phyloP scores from a whole-genome alignment of 768 basidiomycete species.

The Termitomyces sp. region DNA sequence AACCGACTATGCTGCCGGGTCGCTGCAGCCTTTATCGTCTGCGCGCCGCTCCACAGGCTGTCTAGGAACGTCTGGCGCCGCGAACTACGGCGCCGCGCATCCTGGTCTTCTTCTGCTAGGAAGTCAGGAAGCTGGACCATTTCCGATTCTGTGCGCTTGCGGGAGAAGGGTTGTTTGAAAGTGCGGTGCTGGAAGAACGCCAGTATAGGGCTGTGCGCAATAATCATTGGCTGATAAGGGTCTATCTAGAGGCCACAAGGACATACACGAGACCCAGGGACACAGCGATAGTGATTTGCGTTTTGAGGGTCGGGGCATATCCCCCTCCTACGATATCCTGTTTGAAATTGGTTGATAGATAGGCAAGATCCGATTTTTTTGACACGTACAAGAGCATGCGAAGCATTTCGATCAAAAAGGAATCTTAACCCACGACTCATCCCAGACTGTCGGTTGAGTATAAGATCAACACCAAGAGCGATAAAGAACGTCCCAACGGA shows the following conservation, averaged over 20 bases:
- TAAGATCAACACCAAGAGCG: conserved; percentile 50
- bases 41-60: conserved; percentile 20
- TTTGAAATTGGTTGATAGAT: not conserved
- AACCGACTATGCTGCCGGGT: conserved; percentile 18
- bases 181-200: conserved; percentile 48
- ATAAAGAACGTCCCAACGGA: conserved; percentile 58
- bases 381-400: conserved; percentile 46
- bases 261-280: conserved; percentile 56
- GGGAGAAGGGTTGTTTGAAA: conserved; percentile 46
- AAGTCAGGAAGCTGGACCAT: conserved; percentile 4
- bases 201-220: conserved; percentile 37
- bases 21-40: conserved; percentile 11
- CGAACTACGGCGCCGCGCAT: not conserved
- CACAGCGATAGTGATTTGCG: conserved; percentile 44
- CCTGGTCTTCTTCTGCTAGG: conserved; percentile 5
- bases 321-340: conserved; percentile 44
- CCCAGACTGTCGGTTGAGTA: conserved; percentile 52
- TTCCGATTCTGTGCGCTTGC: conserved; percentile 16
- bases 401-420: conserved; percentile 56
- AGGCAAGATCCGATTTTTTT: not conserved
- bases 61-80: conserved; percentile 20
- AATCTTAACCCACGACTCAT: conserved; percentile 60
- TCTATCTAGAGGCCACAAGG: not conserved
- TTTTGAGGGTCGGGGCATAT: conserved; percentile 46
- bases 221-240: not conserved